Conservation (phyloP, 345 rosid genomes). For the Populus nigra region DNA sequence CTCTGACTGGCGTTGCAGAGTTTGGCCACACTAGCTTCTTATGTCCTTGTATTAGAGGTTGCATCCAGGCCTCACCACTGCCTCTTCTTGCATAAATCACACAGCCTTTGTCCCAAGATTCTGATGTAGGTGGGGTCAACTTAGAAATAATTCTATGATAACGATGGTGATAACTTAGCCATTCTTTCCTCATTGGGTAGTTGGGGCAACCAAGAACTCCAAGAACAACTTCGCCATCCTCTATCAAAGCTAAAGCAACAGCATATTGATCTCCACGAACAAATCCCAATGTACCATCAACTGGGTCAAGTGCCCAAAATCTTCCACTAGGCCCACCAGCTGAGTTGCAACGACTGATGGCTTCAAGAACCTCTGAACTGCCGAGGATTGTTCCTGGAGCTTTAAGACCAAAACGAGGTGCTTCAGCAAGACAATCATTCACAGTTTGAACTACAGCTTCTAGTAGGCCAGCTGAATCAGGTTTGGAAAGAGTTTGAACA, state of each 20-base stretch:
- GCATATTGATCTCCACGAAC: constrained; percentile 64
- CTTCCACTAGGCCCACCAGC: constrained; percentile 34
- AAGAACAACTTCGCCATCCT: constrained; percentile 50
- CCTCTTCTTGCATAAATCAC: constrained; percentile 48
- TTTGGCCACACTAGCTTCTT: constrained; percentile 43
- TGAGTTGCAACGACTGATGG: constrained; percentile 49
- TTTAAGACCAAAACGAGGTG: constrained; percentile 45
- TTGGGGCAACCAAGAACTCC: constrained; percentile 66
- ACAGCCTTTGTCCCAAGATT: constrained; percentile 57
- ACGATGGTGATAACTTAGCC: constrained; percentile 52
- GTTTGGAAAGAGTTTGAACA: constrained; percentile 34
- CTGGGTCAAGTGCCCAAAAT: constrained; percentile 60
- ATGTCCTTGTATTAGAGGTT: constrained; percentile 36
- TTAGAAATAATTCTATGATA: constrained; percentile 55
- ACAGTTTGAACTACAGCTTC: constrained; percentile 40
- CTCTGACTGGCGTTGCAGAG: constrained; percentile 39
- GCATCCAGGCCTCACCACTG: constrained; percentile 52
- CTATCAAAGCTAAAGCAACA: constrained; percentile 49
- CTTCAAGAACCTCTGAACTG: constrained; percentile 44
- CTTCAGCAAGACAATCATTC: constrained; percentile 43
- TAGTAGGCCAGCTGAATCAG: constrained; percentile 31
- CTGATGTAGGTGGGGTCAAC: constrained; percentile 37
- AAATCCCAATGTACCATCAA: constrained; percentile 56
- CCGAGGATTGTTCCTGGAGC: constrained; percentile 32
- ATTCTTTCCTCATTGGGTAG: constrained; percentile 55